These are phyloP conservation scores for Pezizomycotina sp. DNA, from an alignment of 2,329 filamentous ascomycete genomes.

Conservation along the genomic window DNA sequence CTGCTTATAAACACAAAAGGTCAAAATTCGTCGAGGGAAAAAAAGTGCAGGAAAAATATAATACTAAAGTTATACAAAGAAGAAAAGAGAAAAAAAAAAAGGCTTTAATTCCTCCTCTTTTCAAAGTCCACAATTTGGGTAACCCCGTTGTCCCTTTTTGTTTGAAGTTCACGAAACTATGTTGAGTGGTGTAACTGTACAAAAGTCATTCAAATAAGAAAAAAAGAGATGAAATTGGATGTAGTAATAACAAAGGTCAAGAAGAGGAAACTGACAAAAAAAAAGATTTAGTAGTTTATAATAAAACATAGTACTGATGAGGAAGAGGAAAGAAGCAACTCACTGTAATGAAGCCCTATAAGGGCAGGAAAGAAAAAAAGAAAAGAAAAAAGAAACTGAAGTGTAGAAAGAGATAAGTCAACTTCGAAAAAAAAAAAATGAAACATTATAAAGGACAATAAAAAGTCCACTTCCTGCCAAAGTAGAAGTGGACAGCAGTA, in stretches of 20 bases:
- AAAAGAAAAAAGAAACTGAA: conserved; percentile 8
- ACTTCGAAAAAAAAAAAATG: conserved; percentile 4
- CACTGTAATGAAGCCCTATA: conserved; percentile 5
- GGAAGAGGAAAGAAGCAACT: conserved; percentile 3
- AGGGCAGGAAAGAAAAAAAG: not conserved
- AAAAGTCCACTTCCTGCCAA: not conserved
- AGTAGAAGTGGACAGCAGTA: conserved; percentile 9
- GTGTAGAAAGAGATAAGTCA: conserved; percentile 10
- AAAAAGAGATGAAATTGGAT: conserved; percentile 5
- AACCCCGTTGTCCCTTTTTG: conserved; percentile 10
- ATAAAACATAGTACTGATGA: conserved; percentile 1
- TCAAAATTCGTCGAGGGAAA: not conserved
- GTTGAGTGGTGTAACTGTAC: conserved; percentile 12
- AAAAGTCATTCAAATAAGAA: conserved; percentile 19
- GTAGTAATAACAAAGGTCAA: not conserved
- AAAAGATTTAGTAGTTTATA: conserved; percentile 12
- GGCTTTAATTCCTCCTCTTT: conserved; percentile 16
- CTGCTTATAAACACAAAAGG: too few relatives aligned
- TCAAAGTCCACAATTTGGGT: conserved; percentile 14
- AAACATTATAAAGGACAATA: not conserved
- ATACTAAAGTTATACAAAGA: conserved; percentile 7
- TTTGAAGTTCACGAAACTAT: conserved; percentile 13
- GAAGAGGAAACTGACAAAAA: not conserved
- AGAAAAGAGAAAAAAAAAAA: conserved; percentile 10
- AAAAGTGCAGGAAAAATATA: not conserved